Conservation (phyloP, 495 filamentous ascomycete genomes). For the Aspergillus haitiensis region DNA sequence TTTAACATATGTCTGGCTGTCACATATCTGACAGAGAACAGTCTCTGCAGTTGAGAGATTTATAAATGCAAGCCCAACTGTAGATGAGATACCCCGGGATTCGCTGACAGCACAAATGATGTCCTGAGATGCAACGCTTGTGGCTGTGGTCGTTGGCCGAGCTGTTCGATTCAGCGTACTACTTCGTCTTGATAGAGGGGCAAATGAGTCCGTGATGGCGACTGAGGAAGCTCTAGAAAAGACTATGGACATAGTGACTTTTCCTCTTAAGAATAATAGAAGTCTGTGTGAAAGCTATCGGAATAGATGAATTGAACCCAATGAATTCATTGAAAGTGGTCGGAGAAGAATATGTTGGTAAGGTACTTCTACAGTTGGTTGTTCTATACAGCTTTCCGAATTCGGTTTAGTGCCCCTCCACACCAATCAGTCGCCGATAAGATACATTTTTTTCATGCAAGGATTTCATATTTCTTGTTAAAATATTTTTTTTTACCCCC, state of each 20-base stretch:
- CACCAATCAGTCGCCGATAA: conserved; percentile 19
- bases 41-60: conserved; percentile 82
- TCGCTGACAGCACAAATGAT: conserved; percentile 92
- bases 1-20: conserved; percentile 82
- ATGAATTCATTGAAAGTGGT: neutral
- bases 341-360: conserved; percentile 3
- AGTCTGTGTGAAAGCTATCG: too few species aligned
- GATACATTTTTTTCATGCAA: conserved; percentile 18
- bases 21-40: conserved; percentile 85
- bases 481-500: conserved; percentile 14
- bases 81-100: conserved; percentile 78
- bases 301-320: neutral
- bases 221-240: conserved; percentile 27
- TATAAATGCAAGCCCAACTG: conserved; percentile 86
- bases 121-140: conserved; percentile 69
- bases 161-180: conserved; percentile 48
- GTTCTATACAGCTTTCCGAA: conserved; percentile 31
- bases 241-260: neutral
- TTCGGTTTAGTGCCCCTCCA: conserved; percentile 28
- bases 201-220: conserved; percentile 24
- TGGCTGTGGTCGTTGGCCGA: conserved; percentile 60
- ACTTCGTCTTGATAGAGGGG: conserved; percentile 33
- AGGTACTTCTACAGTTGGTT: conserved; percentile 40
- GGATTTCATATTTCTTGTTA: conserved; percentile 14
- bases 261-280: too few species aligned